A percentile compares a stretch with the other conserved stretches of the same genome.
Conservation (phyloP, 768 basidiomycete species). For the Lactarius vividus region DNA sequence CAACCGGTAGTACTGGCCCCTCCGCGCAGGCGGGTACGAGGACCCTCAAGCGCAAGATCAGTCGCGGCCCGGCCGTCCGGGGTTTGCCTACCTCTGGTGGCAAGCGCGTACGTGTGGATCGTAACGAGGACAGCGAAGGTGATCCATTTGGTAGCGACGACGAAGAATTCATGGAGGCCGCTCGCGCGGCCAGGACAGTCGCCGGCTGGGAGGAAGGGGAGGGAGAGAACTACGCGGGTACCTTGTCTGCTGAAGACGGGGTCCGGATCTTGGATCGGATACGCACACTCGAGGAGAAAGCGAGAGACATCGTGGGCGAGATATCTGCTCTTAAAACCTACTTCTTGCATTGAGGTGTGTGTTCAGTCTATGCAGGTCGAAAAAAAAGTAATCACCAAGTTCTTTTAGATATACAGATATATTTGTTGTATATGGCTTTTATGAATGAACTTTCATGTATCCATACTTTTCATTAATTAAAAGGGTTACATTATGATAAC, state of each 20-base stretch:
- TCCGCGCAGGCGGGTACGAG: slow-evolving; percentile 17
- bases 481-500: slow-evolving; percentile 15
- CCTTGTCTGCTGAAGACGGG: slow-evolving; percentile 18
- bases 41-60: slow-evolving; percentile 22
- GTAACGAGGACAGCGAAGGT: slow-evolving; percentile 22
- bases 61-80: slow-evolving; percentile 16
- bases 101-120: slow-evolving; percentile 23
- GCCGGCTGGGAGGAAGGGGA: slow-evolving; percentile 16
- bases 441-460: slow-evolving; percentile 25
- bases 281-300: slow-evolving; percentile 24
- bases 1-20: slow-evolving; percentile 13
- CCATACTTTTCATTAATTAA: slow-evolving; percentile 25
- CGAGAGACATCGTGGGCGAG: slow-evolving; percentile 25
- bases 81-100: neutral
- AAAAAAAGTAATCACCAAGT: neutral
- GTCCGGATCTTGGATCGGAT: slow-evolving; percentile 22
- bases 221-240: slow-evolving; percentile 10
- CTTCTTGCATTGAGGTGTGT: slow-evolving; percentile 24
- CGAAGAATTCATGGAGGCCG: slow-evolving; percentile 25
- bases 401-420: slow-evolving; percentile 2
- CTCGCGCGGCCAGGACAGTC: slow-evolving; percentile 16
- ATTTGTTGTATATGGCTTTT: slow-evolving; percentile 20
- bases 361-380: neutral
- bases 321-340: slow-evolving; percentile 26
- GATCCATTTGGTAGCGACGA: slow-evolving; percentile 25